phyloP scores from a whole-genome alignment of 352 stramenopile species.

The Pythium guiyangense region DNA sequence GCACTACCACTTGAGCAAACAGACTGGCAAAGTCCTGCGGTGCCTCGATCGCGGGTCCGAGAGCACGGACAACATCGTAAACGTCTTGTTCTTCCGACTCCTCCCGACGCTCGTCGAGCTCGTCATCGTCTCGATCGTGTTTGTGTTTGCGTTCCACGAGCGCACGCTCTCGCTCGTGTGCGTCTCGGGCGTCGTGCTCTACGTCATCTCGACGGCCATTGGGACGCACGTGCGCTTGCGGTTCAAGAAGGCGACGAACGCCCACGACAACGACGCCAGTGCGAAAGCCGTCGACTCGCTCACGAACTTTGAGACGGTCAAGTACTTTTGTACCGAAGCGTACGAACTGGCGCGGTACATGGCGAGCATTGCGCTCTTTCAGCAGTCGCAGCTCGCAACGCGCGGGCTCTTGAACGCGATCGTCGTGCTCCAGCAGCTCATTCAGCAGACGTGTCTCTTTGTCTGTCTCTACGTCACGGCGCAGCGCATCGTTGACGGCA shows the following conservation, averaged over 20 bases:
- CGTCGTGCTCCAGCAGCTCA: slow-evolving; percentile 93
- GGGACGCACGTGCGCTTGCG: slow-evolving; percentile 57
- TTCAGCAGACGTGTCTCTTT: slow-evolving; percentile 84
- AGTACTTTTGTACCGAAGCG: slow-evolving; percentile 94
- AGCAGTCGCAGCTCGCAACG: slow-evolving; percentile 88
- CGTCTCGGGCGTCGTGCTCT: slow-evolving; percentile 92
- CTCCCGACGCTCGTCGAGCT: slow-evolving; percentile 93
- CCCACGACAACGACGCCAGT: slow-evolving; percentile 95
- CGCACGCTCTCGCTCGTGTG: slow-evolving; percentile 80
- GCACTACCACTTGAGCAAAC: slow-evolving; percentile 97
- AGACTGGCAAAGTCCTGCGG: slow-evolving; percentile 94
- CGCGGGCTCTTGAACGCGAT: slow-evolving; percentile 90
- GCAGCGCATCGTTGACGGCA: slow-evolving; percentile 39
- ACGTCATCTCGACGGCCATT: slow-evolving; percentile 91
- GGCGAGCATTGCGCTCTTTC: slow-evolving; percentile 83
- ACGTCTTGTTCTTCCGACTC: slow-evolving; percentile 96
- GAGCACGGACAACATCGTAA: slow-evolving; percentile 92
- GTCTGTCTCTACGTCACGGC: slow-evolving; percentile 67
- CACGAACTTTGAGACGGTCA: slow-evolving; percentile 98
- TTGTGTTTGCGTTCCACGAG: slow-evolving; percentile 90
- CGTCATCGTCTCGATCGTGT: slow-evolving; percentile 89
- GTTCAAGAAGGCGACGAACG: slow-evolving; percentile 92
- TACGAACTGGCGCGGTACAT: slow-evolving; percentile 87
- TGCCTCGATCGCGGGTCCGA: slow-evolving; percentile 84
- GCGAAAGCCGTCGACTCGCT: slow-evolving; percentile 95